Conservation (phyloP, 2,329 filamentous ascomycete species). For the Aspergillus amoenus region DNA sequence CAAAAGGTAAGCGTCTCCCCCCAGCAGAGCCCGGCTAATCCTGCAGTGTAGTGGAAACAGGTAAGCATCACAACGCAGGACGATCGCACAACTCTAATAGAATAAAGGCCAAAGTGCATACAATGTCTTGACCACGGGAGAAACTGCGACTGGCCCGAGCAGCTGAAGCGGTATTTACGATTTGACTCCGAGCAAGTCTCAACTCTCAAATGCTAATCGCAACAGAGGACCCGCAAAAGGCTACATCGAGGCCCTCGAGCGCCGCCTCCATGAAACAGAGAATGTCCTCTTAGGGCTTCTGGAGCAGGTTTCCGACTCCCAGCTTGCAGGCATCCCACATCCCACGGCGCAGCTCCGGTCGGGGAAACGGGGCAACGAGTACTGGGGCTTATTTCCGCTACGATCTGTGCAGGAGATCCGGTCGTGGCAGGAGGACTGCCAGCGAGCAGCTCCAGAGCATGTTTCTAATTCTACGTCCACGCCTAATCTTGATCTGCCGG, state of each 20-base stretch:
- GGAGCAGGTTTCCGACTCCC: slow-evolving; percentile 31
- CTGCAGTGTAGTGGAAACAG: slow-evolving; percentile 40
- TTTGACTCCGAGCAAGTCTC: not conserved
- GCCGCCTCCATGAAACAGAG: slow-evolving; percentile 45
- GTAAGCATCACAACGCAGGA: slow-evolving; percentile 24
- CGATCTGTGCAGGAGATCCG: slow-evolving; percentile 33
- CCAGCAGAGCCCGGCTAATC: slow-evolving; percentile 6
- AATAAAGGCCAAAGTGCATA: slow-evolving; percentile 34
- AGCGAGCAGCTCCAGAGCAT: not conserved
- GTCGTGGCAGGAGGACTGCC: slow-evolving; percentile 36
- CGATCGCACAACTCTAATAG: not conserved
- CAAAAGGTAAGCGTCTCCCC: slow-evolving; percentile 36
- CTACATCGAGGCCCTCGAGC: slow-evolving; percentile 46
- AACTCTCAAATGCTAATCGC: not conserved
- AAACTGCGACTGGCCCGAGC: slow-evolving; percentile 39
- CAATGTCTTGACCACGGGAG: slow-evolving; percentile 36
- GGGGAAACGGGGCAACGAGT: slow-evolving; percentile 35
- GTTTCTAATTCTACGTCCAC: not conserved
- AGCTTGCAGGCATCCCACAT: slow-evolving; percentile 24
- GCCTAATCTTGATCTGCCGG: not conserved
- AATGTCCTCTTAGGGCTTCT: slow-evolving; percentile 39
- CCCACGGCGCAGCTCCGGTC: slow-evolving; percentile 15
- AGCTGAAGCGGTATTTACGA: slow-evolving; percentile 35
- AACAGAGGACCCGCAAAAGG: slow-evolving; percentile 49
- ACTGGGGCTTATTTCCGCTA: slow-evolving; percentile 40